phyloP scores from a whole-genome alignment of 257 asterid species.

The Agastache rugosa region DNA sequence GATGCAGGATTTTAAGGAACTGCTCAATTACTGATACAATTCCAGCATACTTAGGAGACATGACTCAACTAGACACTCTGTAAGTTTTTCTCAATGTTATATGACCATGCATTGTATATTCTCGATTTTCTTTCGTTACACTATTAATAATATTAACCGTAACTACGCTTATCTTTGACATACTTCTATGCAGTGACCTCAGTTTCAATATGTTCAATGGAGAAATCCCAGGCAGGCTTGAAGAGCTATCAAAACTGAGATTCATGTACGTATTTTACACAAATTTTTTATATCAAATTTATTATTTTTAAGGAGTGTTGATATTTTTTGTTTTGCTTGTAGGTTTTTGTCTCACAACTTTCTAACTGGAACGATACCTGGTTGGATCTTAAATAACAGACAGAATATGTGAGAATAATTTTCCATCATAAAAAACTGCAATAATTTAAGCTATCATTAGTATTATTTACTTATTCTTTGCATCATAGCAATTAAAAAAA shows the following conservation, averaged over 20 bases:
- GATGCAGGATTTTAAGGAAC: constrained; percentile 75
- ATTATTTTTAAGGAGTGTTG: constrained; percentile 1
- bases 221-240: constrained; percentile 49
- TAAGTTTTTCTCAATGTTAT: constrained; percentile 43
- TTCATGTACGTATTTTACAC: constrained; percentile 52
- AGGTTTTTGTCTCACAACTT: constrained; percentile 80
- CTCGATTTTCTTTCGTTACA: too few relatives aligned
- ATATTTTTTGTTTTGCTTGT: constrained; percentile 31
- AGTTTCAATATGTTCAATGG: constrained; percentile 79
- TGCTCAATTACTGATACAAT: constrained; percentile 73
- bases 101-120: too few relatives aligned
- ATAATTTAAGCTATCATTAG: not conserved
- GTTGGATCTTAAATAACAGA: constrained; percentile 53
- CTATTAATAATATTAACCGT: too few relatives aligned
- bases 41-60: constrained; percentile 54
- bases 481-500: not conserved
- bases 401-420: constrained; percentile 55
- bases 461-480: not conserved
- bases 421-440: constrained; percentile 11
- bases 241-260: constrained; percentile 1
- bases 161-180: not conserved
- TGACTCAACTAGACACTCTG: constrained; percentile 49
- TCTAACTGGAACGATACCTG: constrained; percentile 69
- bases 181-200: constrained; percentile 67
- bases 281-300: not conserved